Conservation (phyloP, 108 stramenopile genomes). For the Pseudonitzschia delicatissima region DNA sequence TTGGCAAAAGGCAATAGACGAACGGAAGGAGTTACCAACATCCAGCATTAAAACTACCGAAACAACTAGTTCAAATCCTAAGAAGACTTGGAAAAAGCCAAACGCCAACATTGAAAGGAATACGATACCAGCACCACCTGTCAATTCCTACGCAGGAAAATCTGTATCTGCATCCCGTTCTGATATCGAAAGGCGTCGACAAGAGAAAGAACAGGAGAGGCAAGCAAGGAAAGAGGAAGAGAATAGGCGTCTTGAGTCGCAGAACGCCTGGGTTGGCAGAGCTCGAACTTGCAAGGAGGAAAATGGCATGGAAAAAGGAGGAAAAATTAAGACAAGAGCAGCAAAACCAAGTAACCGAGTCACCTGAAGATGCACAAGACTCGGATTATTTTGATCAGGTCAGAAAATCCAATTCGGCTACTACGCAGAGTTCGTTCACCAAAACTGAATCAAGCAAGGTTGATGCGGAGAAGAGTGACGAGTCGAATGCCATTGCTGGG, state of each 20-base stretch:
- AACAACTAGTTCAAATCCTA: no score
- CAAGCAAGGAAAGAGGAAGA: background rate
- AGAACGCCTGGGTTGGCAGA: constrained; percentile 13
- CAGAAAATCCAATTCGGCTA: no score
- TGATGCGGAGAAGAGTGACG: background rate
- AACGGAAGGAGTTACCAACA: no score
- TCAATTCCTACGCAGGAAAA: no score
- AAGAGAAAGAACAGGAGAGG: background rate
- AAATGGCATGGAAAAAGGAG: constrained; percentile 8
- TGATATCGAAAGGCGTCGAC: constrained; percentile 14
- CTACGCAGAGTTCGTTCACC: no score
- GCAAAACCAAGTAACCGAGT: background rate
- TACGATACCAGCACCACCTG: no score
- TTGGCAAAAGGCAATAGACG: no score
- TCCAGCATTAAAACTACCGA: no score
- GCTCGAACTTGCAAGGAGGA: background rate
- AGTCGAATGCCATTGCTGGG: background rate
- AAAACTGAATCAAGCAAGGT: background rate
- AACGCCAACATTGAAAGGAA: no score
- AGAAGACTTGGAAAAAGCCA: no score
- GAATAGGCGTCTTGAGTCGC: background rate
- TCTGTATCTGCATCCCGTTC: background rate
- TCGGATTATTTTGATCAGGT: no score
- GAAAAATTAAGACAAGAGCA: background rate
- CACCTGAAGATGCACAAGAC: background rate